phyloP scores from a whole-genome alignment of 1,139 yeast species.

The Magnusiomyces sp. region DNA sequence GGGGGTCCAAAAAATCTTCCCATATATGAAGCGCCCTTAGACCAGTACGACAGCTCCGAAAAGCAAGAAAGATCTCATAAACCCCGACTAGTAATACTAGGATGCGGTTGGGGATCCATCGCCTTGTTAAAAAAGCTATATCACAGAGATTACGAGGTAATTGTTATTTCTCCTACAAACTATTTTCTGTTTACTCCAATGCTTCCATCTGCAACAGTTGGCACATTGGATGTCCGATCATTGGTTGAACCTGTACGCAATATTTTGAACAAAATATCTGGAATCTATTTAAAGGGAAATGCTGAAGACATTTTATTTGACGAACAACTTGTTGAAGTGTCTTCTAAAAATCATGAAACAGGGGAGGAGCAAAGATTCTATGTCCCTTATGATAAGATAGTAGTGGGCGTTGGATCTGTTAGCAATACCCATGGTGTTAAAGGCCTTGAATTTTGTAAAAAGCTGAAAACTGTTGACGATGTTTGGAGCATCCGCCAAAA shows the following conservation, averaged over 20 bases:
- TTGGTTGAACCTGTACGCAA: conserved; percentile 51
- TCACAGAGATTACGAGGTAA: conserved; percentile 46
- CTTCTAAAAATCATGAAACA: conserved; percentile 34
- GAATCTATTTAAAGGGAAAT: conserved; percentile 55
- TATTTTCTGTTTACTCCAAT: conserved; percentile 53
- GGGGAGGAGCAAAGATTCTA: conserved; percentile 39
- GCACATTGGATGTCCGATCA: conserved; percentile 45
- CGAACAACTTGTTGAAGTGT: conserved; percentile 45
- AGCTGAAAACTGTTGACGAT: conserved; percentile 57
- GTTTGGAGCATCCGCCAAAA: conserved; percentile 48
- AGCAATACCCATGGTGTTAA: conserved; percentile 59
- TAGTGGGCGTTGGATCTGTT: conserved; percentile 56
- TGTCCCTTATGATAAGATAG: conserved; percentile 56
- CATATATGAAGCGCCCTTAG: conserved; percentile 44
- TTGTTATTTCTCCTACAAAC: conserved; percentile 53
- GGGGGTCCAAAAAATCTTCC: conserved; percentile 67
- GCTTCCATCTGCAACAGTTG: conserved; percentile 54
- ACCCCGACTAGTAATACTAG: conserved; percentile 48
- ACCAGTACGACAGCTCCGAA: conserved; percentile 42
- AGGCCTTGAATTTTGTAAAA: conserved; percentile 50
- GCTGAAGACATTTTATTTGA: conserved; percentile 51
- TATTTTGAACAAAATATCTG: conserved; percentile 40
- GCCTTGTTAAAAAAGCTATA: conserved; percentile 28
- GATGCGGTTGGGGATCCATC: conserved; percentile 52
- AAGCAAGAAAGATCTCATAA: conserved; percentile 36